Evolutionary conservation across 768 basidiomycete species (phyloP), one percentile per base, ranked within the genome.

Genomic region (Xerocomus brunneocitrinus): DNA sequence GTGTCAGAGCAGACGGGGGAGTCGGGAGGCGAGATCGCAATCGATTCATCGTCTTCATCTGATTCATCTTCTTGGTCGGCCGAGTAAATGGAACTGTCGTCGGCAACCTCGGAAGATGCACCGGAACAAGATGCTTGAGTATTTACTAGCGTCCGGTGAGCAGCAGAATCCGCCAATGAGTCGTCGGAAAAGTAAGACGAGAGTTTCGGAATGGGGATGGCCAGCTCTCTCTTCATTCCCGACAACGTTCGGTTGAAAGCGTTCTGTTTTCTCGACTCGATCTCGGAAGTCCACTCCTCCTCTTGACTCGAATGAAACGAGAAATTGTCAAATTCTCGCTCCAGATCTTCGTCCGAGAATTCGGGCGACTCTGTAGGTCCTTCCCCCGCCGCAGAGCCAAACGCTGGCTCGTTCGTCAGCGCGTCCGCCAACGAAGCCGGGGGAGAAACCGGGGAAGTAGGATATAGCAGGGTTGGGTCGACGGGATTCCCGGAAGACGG

Each of bases 231-330:
- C 54, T 47, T 56, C 54, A 50, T 53, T 5, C 36, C 52, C 27
- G 22, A 53, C 46, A 61, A 31, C 3, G 24, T 5, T 4, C 32
- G 49, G 14, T 59, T 49, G 13, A 56, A 46, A 3, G 28, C 51
- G 4, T 56, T 49, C 8, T 60, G 55, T 12, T 51, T 61, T 1
- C 55, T 39, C 10, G 49, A 36, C 14, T 34, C 32, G 14, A 47
- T 3, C 13, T 61, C 60, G 0, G 49, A 46, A 3, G 60, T 61
- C 53, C 55, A 61, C 2, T 61, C 60, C 16, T 59, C 58, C 0
- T 58, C 52, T 32, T 53, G 40, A n/a, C 38, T 53, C 0, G 49
- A 57, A 16, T 52, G 35, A 14, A 57, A 60, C 24, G 52, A 53
- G 27, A 61, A 61, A 3, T 41, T 27, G 39, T 53, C 59, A 19